Evolutionary conservation across 2,329 filamentous ascomycete genomes (phyloP).

Genomic region (Aureobasidium sp.): DNA sequence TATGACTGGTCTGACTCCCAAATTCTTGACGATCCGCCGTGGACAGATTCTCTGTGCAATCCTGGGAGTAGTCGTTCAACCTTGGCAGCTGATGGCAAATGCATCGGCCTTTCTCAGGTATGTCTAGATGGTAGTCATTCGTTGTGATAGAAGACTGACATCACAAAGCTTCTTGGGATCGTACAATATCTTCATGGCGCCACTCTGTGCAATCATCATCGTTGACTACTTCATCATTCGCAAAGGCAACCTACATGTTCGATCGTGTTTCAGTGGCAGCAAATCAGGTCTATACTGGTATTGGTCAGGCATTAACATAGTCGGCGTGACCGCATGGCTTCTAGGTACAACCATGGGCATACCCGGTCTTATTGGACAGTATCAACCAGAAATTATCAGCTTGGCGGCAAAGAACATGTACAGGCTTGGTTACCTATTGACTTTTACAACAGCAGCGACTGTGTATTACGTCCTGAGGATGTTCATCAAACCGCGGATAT

Average conservation of each 20-base stretch:
- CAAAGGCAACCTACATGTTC: slow-evolving; percentile 37
- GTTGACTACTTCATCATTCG: slow-evolving; percentile 35
- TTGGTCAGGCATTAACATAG: slow-evolving; percentile 10
- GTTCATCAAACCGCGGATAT: background rate
- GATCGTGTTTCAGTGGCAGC: slow-evolving; percentile 28
- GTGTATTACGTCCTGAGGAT: slow-evolving; percentile 9
- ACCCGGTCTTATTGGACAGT: slow-evolving; percentile 16
- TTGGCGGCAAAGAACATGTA: slow-evolving; percentile 10
- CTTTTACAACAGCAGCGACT: slow-evolving; percentile 11
- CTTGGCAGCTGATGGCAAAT: slow-evolving; percentile 38
- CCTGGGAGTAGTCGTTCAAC: slow-evolving; percentile 32
- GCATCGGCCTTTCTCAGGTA: slow-evolving; percentile 32
- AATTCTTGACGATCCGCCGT: slow-evolving; percentile 38
- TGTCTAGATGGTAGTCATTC: too few relatives aligned
- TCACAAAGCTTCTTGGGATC: slow-evolving; percentile 34
- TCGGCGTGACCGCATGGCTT: slow-evolving; percentile 14
- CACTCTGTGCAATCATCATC: slow-evolving; percentile 34
- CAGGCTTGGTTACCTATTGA: slow-evolving; percentile 9
- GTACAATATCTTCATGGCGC: slow-evolving; percentile 38
- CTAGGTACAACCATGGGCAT: slow-evolving; percentile 15
- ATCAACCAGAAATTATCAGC: slow-evolving; percentile 15
- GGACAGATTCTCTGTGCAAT: slow-evolving; percentile 38
- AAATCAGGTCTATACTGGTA: slow-evolving; percentile 10
- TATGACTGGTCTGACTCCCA: slow-evolving; percentile 36
- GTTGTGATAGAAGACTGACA: background rate